Percentiles rank a stretch among this genome's conserved stretches.
These are phyloP conservation scores for Dillenia turbinata DNA, from an alignment of 164 flowering plant species.

Conservation along the genomic window DNA sequence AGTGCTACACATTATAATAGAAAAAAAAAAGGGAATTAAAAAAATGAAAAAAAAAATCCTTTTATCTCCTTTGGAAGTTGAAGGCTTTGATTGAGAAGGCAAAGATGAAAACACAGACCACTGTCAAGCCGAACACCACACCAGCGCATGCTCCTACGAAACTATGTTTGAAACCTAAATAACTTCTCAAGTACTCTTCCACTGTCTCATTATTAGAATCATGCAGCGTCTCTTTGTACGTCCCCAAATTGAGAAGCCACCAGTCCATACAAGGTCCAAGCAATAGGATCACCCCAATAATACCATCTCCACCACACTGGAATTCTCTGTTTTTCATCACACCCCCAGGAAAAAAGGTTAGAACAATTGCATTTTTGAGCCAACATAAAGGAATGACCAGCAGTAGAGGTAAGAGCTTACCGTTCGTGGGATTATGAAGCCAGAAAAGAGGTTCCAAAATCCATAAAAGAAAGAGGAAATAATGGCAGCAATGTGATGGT, in stretches of 20 bases:
- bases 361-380: no score
- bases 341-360: no score
- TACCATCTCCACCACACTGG: constrained; percentile 72
- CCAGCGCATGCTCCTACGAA: constrained; percentile 34
- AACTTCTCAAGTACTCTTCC: constrained; percentile 17
- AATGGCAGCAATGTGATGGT: constrained; percentile 30
- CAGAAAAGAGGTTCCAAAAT: constrained; percentile 40
- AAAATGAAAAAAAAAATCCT: neutral
- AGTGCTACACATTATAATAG: no score
- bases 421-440: constrained; percentile 30
- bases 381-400: no score
- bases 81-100: constrained; percentile 36
- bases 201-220: constrained; percentile 22
- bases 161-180: constrained; percentile 40
- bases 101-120: constrained; percentile 44
- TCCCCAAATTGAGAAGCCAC: constrained; percentile 51
- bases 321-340: constrained; percentile 30
- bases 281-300: constrained; percentile 38
- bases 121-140: constrained; percentile 21
- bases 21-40: no score
- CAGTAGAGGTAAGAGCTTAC: constrained; percentile 13
- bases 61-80: constrained; percentile 42
- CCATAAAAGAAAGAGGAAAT: constrained; percentile 23
- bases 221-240: constrained; percentile 3
- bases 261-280: constrained; percentile 59